Evolutionary conservation across 1,284 basidiomycete species (phyloP), one percentile per base, ranked within the genome.

Genomic region (Sporisorium exsertum): DNA sequence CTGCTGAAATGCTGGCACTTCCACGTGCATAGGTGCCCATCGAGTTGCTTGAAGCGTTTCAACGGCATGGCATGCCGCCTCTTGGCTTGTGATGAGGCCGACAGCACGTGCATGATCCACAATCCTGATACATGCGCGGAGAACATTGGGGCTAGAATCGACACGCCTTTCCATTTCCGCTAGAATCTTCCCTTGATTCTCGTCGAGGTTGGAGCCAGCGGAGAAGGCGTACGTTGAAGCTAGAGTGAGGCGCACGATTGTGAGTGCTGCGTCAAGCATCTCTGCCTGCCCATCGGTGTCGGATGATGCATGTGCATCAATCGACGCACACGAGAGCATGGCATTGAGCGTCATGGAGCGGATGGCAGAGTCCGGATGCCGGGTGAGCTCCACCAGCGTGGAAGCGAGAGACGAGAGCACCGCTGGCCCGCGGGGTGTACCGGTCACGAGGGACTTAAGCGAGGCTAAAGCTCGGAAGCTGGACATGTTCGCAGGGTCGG

Each of bases 161-260:
- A 61, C 69, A 8, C 68, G 61, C 9, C 51, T 52, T 15, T 72
- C 68, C 68, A 75, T 70, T 45, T 75, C 72, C 2, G 67, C 64
- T 8, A 71, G 33, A 13, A 75, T 64, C 52, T 66, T 24, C 3
- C 67, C 72, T 5, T 58, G 51, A 22, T 67, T 58, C 35, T 71
- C 67, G 27, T 71, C 61, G 8, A 58, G 42, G 20, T 43, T 58
- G 16, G 60, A 53, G 0, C 64, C 61, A 1, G 64, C 18, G 12
- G 60, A 53, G 26, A 76, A 71, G 2, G 73, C 64, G 22, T 72
- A 68, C 5, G 73, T 47, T 1, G 73, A 76, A 2, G 73, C 73
- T 18, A 72, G 57, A 2, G 43, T 58, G 27, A 72, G 58, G 20
- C 68, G 68, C 10, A 57, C 73, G 13, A 76, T 64, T 5, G 68